phyloP scores from a whole-genome alignment of 169 alveolate genomes.

The Plasmodium adleri region DNA sequence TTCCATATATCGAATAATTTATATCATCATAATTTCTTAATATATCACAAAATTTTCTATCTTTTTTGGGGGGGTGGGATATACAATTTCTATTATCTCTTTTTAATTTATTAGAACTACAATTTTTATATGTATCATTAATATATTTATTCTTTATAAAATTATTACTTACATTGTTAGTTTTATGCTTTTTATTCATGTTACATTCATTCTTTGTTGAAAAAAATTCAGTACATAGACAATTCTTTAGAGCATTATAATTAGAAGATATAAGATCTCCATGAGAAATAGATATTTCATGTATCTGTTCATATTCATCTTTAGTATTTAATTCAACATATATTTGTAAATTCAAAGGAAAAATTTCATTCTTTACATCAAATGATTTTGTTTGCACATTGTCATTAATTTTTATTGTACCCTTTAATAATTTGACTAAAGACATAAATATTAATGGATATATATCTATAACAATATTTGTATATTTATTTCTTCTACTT shows the following conservation, averaged over 20 bases:
- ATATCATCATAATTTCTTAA: neutral
- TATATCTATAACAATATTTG: slow-evolving; percentile 62
- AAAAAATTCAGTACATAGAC: slow-evolving; percentile 22
- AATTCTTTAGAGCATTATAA: slow-evolving; percentile 18
- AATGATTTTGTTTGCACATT: slow-evolving; percentile 42
- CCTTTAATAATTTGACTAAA: slow-evolving; percentile 31
- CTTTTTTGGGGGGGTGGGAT: too few relatives aligned
- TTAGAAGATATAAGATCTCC: neutral
- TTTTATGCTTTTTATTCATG: too few relatives aligned
- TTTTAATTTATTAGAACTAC: too few relatives aligned
- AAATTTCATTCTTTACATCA: slow-evolving; percentile 61
- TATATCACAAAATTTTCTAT: neutral
- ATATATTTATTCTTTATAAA: too few relatives aligned
- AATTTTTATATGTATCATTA: too few relatives aligned
- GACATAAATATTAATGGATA: slow-evolving; percentile 63
- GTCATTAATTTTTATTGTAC: slow-evolving; percentile 21
- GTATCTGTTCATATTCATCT: slow-evolving; percentile 28
- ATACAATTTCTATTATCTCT: neutral
- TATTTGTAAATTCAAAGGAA: slow-evolving; percentile 34
- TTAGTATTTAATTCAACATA: slow-evolving; percentile 32
- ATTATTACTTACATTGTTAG: too few relatives aligned
- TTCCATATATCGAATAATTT: neutral
- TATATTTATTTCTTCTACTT: slow-evolving; percentile 70
- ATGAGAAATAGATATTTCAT: slow-evolving; percentile 6
- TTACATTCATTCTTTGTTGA: neutral